A percentile compares a stretch with the other conserved stretches of the same genome.
phyloP scores from a whole-genome alignment of 2,329 filamentous ascomycete species.

The Emergomyces pasteurianus region DNA sequence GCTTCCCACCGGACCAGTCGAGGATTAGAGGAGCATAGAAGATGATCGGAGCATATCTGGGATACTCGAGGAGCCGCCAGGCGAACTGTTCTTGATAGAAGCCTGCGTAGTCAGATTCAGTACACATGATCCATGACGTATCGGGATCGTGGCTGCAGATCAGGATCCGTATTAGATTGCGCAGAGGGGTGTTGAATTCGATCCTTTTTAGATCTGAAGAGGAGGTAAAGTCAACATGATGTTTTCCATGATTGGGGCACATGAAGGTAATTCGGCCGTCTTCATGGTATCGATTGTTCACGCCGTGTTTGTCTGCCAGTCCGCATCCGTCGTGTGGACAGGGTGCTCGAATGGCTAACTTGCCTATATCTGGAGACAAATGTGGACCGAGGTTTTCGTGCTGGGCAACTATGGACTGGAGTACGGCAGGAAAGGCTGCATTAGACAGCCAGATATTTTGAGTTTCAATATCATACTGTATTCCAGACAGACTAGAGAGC shows the following conservation, averaged over 20 bases:
- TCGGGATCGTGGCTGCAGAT: neutral
- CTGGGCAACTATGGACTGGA: neutral
- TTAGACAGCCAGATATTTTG: neutral
- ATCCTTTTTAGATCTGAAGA: neutral
- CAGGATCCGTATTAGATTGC: neutral
- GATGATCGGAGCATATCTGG: neutral
- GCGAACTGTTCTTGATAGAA: conserved; percentile 9
- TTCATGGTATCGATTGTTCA: conserved; percentile 9
- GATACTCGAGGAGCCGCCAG: conserved; percentile 5
- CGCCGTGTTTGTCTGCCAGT: conserved; percentile 13
- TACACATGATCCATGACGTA: conserved; percentile 8
- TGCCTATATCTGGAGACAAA: conserved; percentile 1
- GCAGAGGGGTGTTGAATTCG: neutral
- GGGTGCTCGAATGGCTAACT: conserved; percentile 9
- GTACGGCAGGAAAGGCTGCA: neutral
- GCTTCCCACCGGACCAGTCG: neutral
- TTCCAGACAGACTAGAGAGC: neutral
- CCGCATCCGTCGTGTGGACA: conserved; percentile 9
- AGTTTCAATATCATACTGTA: neutral
- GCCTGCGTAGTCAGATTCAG: conserved; percentile 9
- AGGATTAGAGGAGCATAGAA: neutral
- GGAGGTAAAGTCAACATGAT: neutral
- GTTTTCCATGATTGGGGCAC: neutral
- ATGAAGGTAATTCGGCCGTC: neutral
- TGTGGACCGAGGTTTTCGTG: neutral